These are phyloP conservation scores for Didymosphaeria variabile DNA, from an alignment of 2,329 filamentous ascomycete species.

Conservation along the genomic window DNA sequence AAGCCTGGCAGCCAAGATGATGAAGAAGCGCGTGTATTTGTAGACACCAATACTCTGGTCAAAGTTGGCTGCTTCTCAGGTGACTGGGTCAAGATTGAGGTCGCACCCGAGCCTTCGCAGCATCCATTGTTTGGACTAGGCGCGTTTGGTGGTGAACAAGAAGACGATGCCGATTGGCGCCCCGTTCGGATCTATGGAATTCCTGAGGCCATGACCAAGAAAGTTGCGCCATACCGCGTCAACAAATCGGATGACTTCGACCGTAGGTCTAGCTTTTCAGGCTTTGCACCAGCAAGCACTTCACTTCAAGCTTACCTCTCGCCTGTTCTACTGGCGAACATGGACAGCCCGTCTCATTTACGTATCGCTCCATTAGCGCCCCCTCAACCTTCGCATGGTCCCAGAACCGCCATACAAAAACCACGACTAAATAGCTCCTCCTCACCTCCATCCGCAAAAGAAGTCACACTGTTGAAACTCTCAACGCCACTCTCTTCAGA, in stretches of 20 bases:
- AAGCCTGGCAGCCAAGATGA: constrained; percentile 86
- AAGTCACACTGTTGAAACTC: constrained; percentile 88
- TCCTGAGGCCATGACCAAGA: constrained; percentile 73
- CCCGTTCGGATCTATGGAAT: constrained; percentile 89
- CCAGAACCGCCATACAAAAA: constrained; percentile 51
- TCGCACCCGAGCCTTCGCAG: constrained; percentile 74
- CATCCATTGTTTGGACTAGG: constrained; percentile 75
- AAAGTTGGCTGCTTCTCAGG: constrained; percentile 97
- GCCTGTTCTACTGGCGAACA: constrained; percentile 85
- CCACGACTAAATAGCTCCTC: constrained; percentile 55
- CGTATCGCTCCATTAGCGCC: constrained; percentile 76
- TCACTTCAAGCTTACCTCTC: constrained; percentile 72
- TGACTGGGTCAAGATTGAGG: constrained; percentile 91
- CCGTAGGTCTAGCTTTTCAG: constrained; percentile 62
- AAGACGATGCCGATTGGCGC: constrained; percentile 73
- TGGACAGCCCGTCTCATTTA: constrained; percentile 80
- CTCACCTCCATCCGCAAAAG: constrained; percentile 70
- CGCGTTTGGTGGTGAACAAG: constrained; percentile 70
- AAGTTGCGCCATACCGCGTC: constrained; percentile 63
- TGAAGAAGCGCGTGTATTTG: constrained; percentile 84
- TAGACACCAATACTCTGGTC: constrained; percentile 84
- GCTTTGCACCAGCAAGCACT: constrained; percentile 35
- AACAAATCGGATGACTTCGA: constrained; percentile 50
- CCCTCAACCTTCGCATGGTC: constrained; percentile 52
- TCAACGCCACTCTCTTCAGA: constrained; percentile 90